Evolutionary conservation across 805 yeast species (phyloP).

Genomic region (Yamadazyma kitorensis): DNA sequence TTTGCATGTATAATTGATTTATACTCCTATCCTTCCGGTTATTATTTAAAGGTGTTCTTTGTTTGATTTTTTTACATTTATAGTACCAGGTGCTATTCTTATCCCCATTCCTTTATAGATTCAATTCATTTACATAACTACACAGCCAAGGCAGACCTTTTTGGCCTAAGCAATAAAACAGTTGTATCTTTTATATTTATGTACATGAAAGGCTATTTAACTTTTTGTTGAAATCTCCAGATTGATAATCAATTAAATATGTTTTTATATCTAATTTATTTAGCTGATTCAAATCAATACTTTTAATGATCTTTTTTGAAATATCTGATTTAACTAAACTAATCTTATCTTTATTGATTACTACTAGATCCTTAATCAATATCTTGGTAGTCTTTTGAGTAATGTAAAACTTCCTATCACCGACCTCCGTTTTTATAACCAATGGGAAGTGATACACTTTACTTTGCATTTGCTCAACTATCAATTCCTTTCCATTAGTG

Average conservation of each 20-base stretch:
- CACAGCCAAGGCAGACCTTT: no score
- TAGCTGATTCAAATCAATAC: slow-evolving; percentile 5
- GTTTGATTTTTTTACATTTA: background rate
- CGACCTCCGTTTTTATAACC: slow-evolving; percentile 30
- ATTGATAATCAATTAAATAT: slow-evolving; percentile 12
- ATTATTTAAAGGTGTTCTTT: no score
- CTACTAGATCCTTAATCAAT: slow-evolving; percentile 6
- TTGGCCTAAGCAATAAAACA: no score
- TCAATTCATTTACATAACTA: no score
- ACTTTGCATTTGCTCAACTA: slow-evolving; percentile 49
- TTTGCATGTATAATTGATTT: slow-evolving; percentile 3
- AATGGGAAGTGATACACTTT: slow-evolving; percentile 64
- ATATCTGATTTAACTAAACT: slow-evolving; percentile 11
- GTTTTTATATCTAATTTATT: slow-evolving; percentile 10
- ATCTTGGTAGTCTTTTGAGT: slow-evolving; percentile 10
- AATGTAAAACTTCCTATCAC: slow-evolving; percentile 9
- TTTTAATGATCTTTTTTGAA: slow-evolving; percentile 11
- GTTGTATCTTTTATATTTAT: no score
- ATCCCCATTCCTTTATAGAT: no score
- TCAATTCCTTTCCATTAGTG: no score
- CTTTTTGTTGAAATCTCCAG: slow-evolving; percentile 8
- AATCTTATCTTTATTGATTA: slow-evolving; percentile 11
- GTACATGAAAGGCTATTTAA: no score
- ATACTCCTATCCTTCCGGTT: no score
- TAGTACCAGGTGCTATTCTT: no score